These are phyloP conservation scores for Erucastrum elatum DNA, from an alignment of 345 rosid species.

Conservation along the genomic window DNA sequence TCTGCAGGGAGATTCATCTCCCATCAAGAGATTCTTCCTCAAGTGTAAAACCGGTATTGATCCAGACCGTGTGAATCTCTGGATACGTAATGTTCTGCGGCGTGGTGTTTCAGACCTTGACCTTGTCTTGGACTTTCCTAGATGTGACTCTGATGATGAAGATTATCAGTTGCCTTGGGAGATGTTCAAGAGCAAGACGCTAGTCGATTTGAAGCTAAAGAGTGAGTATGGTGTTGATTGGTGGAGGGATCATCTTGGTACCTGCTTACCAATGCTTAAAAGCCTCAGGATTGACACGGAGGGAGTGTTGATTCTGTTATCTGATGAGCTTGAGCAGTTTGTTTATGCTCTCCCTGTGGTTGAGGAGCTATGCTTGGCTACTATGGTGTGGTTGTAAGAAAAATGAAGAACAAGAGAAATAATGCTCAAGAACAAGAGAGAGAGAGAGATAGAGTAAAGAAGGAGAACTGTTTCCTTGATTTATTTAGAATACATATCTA, in stretches of 20 bases:
- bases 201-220: neutral
- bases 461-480: too few relatives aligned
- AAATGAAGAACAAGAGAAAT: too few relatives aligned
- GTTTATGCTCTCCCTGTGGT: neutral
- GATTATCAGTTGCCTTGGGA: neutral
- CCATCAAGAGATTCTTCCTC: neutral
- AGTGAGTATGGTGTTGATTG: neutral
- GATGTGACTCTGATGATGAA: neutral
- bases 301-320: too few relatives aligned
- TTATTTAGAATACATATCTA: too few relatives aligned
- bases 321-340: neutral
- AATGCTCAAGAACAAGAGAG: too few relatives aligned
- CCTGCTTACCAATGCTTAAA: neutral
- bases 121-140: neutral
- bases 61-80: neutral
- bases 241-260: neutral
- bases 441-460: too few relatives aligned
- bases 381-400: neutral
- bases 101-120: neutral
- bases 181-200: neutral
- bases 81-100: neutral
- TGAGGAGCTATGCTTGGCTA: neutral
- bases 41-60: neutral
- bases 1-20: neutral
- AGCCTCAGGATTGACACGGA: too few relatives aligned